Evolutionary conservation across 192 early-diverging fungal species (phyloP), one percentile per base, ranked within the genome.

Genomic region (Radiomyces spectabilis): DNA sequence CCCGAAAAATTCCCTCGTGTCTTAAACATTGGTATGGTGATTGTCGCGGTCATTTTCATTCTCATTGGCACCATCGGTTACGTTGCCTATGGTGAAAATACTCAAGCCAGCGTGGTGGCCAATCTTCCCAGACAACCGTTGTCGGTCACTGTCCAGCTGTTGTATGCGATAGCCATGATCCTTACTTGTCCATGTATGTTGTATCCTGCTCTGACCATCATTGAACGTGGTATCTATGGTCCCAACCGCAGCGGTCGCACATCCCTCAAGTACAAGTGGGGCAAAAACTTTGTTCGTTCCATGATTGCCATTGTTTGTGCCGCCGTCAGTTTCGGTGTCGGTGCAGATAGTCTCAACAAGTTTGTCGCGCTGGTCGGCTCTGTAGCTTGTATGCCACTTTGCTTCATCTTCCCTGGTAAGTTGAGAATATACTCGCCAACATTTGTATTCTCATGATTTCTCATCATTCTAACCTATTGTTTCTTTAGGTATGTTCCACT

Each of bases 81-180:
- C 64, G 40, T 88, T 40, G 71, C 89, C 5, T 88, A 88, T 62
- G 92, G 92, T 41, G 61, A 75, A 27, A 64, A 78, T n/a, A 83
- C 91, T 33, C 81, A 87, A 49, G 82, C 92, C 12, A 80, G 88
- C 51, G 79, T 93, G 4, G 78, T 93, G 39, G 69, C 87, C 35
- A 89, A 92, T 66, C 56, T 94, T 38, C 89, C 91, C 53, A 30
- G 69, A 63, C 19, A 13, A 1, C 25, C 33, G 5, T 71, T 80
- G 52, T 80, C 84, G 2, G 55, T 66, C 44, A 63, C 72, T 33
- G 69, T 91, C 51, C 86, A 93, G 63, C 66, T 91, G 56, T 59
- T 91, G 5, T 93, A 94, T 68, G 80, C 85, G 38, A 62, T 91
- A 37, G 89, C 90, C 39, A 94, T 94, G 48, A 82, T 92, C 63